Base-by-base conservation (phyloP, 1,139 yeast genomes). In the Spathaspora sp. region DNA sequence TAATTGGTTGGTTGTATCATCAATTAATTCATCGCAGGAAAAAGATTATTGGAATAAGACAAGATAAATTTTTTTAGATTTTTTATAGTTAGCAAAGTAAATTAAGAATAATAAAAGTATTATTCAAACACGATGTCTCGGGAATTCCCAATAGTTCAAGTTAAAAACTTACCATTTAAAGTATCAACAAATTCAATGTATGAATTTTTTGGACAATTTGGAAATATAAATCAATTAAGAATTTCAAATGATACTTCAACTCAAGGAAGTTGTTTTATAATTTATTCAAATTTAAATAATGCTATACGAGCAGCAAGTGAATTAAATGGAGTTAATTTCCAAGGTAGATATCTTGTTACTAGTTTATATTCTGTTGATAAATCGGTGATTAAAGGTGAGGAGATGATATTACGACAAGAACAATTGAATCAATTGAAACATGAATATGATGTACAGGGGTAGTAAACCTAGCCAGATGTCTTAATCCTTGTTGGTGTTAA, bases 151-250 rank as follows among this genome's bases (percentile, higher is more conserved):
- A 77, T 80, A 37, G 68, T 84, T 9, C 70, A 71, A 48, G 82
- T 82, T 29, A 81, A 81, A 57, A 84, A 84, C 56, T 68, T 84
- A 13, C 84, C 89, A 1, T 83, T 76, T 57, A 72, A 72, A 33
- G 71, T 78, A 3, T 65, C 78, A 2, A 58, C 76, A 0, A 68
- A 67, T 2, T 77, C 81, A 25, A 61, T 84, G 24, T 82, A 76
- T 55, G 76, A 74, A 18, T 64, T 82, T 9, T 78, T 82, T 54
- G 81, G 83, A 2, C 72, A 74, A 47, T 82, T 72, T 57, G 89
- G 89, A 1, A 74, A 75, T 36, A 74, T 84, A 26, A 72, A 70
- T 48, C 84, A 82, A 58, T 64, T 83, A n/a, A 62, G 88, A 45
- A 53, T 72, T 3, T 82, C 86, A 17, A 43, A 65, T 66, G 1